These are phyloP conservation scores for Talaromyces thailandensis DNA, from an alignment of 495 filamentous ascomycete species.

Conservation along the genomic window DNA sequence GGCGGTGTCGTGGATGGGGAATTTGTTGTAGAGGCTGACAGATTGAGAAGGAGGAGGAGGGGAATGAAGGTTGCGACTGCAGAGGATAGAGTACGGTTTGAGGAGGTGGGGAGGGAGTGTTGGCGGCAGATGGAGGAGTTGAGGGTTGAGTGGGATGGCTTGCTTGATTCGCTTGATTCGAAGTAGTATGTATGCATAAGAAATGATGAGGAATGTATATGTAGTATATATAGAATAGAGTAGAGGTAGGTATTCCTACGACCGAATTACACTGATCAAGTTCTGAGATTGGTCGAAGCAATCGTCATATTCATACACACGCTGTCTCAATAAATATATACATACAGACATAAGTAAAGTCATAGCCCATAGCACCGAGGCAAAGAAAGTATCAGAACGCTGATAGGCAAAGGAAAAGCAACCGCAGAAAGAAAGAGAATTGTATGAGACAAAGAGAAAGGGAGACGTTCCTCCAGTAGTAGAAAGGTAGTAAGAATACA, in stretches of 20 bases:
- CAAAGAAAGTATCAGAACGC: neutral
- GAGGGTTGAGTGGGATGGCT: slow-evolving; percentile 67
- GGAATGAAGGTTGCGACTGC: slow-evolving; percentile 48
- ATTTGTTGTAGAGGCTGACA: slow-evolving; percentile 34
- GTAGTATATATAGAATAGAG: neutral
- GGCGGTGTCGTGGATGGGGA: slow-evolving; percentile 55
- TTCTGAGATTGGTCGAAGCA: neutral
- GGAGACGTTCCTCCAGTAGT: neutral
- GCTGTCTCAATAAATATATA: neutral
- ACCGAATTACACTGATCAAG: neutral
- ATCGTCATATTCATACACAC: neutral
- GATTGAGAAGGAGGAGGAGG: slow-evolving; percentile 42
- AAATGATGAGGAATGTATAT: neutral
- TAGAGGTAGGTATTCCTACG: neutral
- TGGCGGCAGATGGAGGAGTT: slow-evolving; percentile 85
- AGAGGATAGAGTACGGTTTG: slow-evolving; percentile 62
- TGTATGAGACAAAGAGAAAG: neutral
- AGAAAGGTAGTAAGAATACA: neutral
- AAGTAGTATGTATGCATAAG: neutral
- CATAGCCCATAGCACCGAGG: neutral
- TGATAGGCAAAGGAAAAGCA: neutral
- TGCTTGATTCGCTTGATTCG: slow-evolving; percentile 28
- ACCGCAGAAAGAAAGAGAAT: neutral
- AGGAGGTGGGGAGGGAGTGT: slow-evolving; percentile 58
- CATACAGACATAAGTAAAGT: neutral